These are phyloP conservation scores for Fraxinus quadrangulata DNA, from an alignment of 257 asterid genomes.

Conservation along the genomic window DNA sequence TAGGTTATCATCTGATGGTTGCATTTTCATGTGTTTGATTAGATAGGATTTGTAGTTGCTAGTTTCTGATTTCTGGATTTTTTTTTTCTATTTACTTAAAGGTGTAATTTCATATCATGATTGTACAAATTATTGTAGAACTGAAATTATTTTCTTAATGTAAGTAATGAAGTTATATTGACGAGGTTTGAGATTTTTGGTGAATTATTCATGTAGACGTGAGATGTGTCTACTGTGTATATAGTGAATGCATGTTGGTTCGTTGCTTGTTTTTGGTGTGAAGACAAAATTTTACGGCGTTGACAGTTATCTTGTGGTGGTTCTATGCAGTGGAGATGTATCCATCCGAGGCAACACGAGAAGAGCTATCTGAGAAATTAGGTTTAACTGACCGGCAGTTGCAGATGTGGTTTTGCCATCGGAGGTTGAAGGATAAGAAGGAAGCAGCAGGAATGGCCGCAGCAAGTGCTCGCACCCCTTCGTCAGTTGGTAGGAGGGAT, in stretches of 20 bases:
- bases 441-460: conserved; percentile 65
- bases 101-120: neutral
- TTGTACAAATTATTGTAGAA: neutral
- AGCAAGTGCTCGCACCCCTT: conserved; percentile 54
- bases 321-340: conserved; percentile 78
- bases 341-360: conserved; percentile 90
- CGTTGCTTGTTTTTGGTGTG: conserved; percentile 14
- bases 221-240: neutral
- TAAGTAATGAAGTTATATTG: conserved; percentile 4
- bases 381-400: conserved; percentile 85
- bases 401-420: conserved; percentile 99
- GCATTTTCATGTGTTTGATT: neutral
- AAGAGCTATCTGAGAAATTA: conserved; percentile 71
- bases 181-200: conserved; percentile 16
- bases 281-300: conserved; percentile 6
- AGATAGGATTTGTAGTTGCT: conserved; percentile 6
- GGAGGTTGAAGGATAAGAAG: conserved; percentile 95
- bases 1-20: conserved; percentile 10
- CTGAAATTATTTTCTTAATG: neutral
- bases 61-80: conserved; percentile 2
- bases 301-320: conserved; percentile 22
- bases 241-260: conserved; percentile 1
- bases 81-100: neutral
- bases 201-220: conserved; percentile 13
- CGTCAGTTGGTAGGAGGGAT: conserved; percentile 49